phyloP scores from a whole-genome alignment of 148 eudicot genomes.

The Rhododendron kiyosumense region DNA sequence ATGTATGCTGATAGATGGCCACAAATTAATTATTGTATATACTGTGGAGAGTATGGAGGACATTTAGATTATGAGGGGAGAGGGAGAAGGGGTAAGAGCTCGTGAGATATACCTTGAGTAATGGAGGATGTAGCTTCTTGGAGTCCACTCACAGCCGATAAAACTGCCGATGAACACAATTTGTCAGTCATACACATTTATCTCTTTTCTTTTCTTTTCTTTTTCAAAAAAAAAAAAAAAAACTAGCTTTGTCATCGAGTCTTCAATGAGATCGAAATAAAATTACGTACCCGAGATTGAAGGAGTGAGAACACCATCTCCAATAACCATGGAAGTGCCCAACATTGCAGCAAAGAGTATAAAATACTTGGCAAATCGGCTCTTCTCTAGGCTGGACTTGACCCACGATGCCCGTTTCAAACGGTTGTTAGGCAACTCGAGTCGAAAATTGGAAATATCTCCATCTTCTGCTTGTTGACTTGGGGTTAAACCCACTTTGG shows the following conservation, averaged over 20 bases:
- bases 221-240: too few relatives aligned
- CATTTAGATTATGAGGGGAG: too few relatives aligned
- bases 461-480: conserved; percentile 20
- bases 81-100: too few relatives aligned
- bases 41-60: neutral
- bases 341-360: conserved; percentile 21
- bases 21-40: neutral
- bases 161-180: conserved; percentile 4
- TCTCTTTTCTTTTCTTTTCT: too few relatives aligned
- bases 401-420: conserved; percentile 2
- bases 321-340: conserved; percentile 33
- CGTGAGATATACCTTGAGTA: conserved; percentile 5
- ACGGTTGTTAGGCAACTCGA: conserved; percentile 10
- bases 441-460: conserved; percentile 13
- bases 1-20: neutral
- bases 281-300: conserved; percentile 25
- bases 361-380: conserved; percentile 4
- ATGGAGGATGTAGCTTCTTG: conserved; percentile 11
- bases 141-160: conserved; percentile 27
- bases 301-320: conserved; percentile 33
- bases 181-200: neutral
- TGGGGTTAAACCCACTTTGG: conserved; percentile 24
- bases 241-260: too few relatives aligned
- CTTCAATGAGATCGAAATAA: too few relatives aligned
- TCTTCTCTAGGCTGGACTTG: conserved; percentile 21